A percentile compares a stretch with the other conserved stretches of the same genome.
phyloP scores from a whole-genome alignment of 768 basidiomycete species.

The Lanmaoa rubissima region DNA sequence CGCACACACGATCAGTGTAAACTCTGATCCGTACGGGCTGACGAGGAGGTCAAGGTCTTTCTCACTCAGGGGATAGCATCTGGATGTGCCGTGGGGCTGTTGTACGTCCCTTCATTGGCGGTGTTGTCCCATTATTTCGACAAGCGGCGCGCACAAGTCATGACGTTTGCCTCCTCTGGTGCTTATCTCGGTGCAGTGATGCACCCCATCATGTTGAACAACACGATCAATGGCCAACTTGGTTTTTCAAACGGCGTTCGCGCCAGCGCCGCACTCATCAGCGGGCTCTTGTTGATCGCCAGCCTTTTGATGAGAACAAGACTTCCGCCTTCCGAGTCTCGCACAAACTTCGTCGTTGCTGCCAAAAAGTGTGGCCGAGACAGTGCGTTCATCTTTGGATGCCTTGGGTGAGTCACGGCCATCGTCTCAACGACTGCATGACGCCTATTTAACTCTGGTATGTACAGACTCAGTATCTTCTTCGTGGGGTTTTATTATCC shows the following conservation, averaged over 20 bases:
- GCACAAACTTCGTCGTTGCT: constrained; percentile 18
- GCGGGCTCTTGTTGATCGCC: constrained; percentile 38
- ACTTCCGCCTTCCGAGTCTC: constrained; percentile 33
- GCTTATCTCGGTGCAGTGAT: constrained; percentile 60
- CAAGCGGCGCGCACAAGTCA: constrained; percentile 45
- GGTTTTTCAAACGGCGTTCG: constrained; percentile 47
- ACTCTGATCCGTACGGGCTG: neutral
- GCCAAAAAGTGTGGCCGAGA: constrained; percentile 26
- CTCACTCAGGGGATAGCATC: constrained; percentile 48
- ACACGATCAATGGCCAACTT: constrained; percentile 37
- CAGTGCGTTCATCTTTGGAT: constrained; percentile 29
- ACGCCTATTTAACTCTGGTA: neutral
- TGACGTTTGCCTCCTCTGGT: constrained; percentile 54
- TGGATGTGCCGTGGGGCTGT: constrained; percentile 48
- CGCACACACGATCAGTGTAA: neutral
- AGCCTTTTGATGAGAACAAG: constrained; percentile 42
- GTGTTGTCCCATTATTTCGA: constrained; percentile 56
- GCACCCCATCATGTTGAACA: constrained; percentile 64
- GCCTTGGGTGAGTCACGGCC: constrained; percentile 19
- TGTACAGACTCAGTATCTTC: constrained; percentile 29
- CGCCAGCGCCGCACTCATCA: constrained; percentile 40
- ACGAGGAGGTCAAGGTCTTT: constrained; percentile 39
- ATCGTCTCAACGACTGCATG: neutral
- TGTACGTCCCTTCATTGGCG: constrained; percentile 47
- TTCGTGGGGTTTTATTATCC: constrained; percentile 51